A percentile compares a stretch with the other conserved stretches of the same genome.
Evolutionary conservation across 306 rosid species (phyloP).

Genomic region (Elaeagnus macrophylla): DNA sequence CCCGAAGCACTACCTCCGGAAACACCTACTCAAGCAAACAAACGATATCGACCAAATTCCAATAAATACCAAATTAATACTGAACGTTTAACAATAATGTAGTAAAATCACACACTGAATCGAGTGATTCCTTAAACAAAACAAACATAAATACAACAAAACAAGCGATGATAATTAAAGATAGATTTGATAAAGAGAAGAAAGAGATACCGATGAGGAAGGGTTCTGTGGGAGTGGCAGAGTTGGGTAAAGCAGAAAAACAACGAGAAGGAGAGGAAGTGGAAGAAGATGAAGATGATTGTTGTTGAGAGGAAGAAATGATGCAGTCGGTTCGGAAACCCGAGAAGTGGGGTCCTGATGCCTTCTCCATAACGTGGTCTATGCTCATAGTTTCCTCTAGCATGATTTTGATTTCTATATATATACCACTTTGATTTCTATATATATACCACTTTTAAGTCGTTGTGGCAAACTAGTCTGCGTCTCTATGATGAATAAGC

Average conservation of each 20-base stretch:
- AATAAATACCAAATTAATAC: neutral
- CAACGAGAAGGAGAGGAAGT: neutral
- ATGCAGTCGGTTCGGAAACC: conserved; percentile 69
- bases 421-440: neutral
- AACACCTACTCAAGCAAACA: conserved; percentile 47
- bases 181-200: neutral
- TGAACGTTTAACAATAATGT: neutral
- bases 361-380: conserved; percentile 84
- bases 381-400: conserved; percentile 60
- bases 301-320: conserved; percentile 30
- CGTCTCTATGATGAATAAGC: too few relatives aligned
- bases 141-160: neutral
- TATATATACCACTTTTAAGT: too few relatives aligned
- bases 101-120: neutral
- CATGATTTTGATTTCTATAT: conserved; percentile 22
- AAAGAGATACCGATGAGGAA: conserved; percentile 61
- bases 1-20: conserved; percentile 99
- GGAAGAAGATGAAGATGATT: conserved; percentile 34
- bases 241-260: conserved; percentile 28
- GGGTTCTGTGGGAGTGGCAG: conserved; percentile 46
- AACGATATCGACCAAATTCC: neutral
- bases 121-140: neutral
- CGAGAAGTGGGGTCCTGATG: conserved; percentile 88
- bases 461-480: too few relatives aligned
- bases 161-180: neutral